Base-by-base conservation (phyloP, 176 grass and related monocot species). In the Ananas comosus region DNA sequence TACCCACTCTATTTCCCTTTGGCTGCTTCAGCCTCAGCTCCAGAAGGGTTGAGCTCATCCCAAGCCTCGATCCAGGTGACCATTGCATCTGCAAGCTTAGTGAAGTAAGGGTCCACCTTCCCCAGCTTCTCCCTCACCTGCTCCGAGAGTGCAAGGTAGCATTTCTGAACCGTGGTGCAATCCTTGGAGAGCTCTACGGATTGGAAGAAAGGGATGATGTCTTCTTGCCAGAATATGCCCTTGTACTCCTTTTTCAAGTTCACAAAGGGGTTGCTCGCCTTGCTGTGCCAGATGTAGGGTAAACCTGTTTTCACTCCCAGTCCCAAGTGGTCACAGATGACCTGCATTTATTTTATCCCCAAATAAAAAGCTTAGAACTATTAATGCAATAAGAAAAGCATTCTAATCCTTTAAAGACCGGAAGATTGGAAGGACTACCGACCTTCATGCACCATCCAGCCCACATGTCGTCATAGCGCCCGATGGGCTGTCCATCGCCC, bases 401-500 rank as follows among this genome's bases (percentile, higher is more conserved):
- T 7, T n/a, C 13, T 19, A 61, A 61, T 61, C 13, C 17, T 61
- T 19, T 19, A 2, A 61, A n/a, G 10, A 9, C 17, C 13, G n/a
- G 13, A 14, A 16, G 3, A 61, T 9, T 10, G 10, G 21, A 61
- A 9, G 7, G 0, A 18, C 16, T 16, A 61, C 2, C 67, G 81
- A 88, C 86, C 82, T 88, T 88, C 65, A 88, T 65, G 27, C 86
- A 88, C 82, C 86, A 85, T 7, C 86, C 82, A 4, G 86, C 86
- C 86, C 86, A 88, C 86, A 88, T 85, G 70, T 88, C 86, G 72
- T 88, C 86, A 74, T 85, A 88, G 27, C 86, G 86, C 59, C 86
- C 82, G 68, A 88, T 88, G 64, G 86, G 86, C 82, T 85, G 86
- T 1, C 86, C 81, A 68, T 88, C 81, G 73, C 86, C 86, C 86